A percentile compares a stretch with the other conserved stretches of the same genome.
Conservation (phyloP, 257 asterid genomes). For the Oldenlandia corymbosa region DNA sequence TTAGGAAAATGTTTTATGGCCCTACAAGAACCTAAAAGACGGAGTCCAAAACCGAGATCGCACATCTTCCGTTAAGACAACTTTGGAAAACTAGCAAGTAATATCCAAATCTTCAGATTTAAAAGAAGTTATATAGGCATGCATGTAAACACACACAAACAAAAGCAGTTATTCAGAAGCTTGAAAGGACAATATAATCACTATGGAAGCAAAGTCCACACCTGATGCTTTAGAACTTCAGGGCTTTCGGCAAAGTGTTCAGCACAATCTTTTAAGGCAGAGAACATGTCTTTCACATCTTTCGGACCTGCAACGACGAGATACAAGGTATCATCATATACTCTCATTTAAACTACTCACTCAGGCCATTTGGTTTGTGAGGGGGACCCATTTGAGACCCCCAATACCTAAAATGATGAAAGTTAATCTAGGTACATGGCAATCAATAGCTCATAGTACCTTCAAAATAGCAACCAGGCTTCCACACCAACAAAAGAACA, state of each 20-base stretch:
- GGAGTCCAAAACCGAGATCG: background rate
- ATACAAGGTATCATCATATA: background rate
- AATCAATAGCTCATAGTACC: background rate
- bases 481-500: conserved; percentile 1
- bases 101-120: background rate
- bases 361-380: background rate
- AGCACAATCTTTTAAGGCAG: conserved; percentile 59
- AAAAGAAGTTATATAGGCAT: background rate
- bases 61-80: background rate
- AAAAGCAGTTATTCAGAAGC: background rate
- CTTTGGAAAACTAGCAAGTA: background rate
- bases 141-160: background rate
- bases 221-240: conserved; percentile 69
- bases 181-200: conserved; percentile 4
- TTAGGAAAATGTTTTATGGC: background rate
- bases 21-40: background rate
- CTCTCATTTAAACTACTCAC: conserved; percentile 6
- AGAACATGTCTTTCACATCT: conserved; percentile 72
- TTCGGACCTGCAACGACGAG: conserved; percentile 64
- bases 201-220: conserved; percentile 21
- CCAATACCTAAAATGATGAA: background rate
- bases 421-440: background rate
- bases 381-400: background rate
- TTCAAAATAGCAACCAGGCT: background rate
- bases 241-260: conserved; percentile 43